Evolutionary conservation across 441 rosid species (phyloP), one percentile per base, ranked within the genome.

Genomic region (Euphorbia corollata): DNA sequence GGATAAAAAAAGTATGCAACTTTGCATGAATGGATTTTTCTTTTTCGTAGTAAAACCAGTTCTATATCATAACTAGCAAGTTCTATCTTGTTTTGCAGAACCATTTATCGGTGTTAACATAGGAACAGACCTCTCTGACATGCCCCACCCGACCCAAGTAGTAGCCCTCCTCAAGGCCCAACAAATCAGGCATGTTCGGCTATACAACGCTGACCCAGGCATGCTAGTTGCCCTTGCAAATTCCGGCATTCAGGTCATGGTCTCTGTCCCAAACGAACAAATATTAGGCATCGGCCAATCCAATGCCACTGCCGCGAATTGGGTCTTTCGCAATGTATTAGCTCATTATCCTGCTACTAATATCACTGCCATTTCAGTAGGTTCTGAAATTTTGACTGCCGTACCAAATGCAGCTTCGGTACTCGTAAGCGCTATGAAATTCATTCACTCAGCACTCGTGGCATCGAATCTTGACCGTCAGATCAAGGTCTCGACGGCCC

Each of bases 221-320:
- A 82, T 92, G 91, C 96, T 92, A 34, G 74, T 79, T 5, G 92
- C 97, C 16, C 86, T 92, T 59, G 96, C 96, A 68, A 86, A 90
- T 70, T 78, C 98, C 1, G 92, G 94, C 77, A 74, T 92, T 63
- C 80, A 73, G 22, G 94, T 92, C 8, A 83, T 85, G 2, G 86
- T 92, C 75, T 87, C 97, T 30, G 86, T 92, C 55, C 94, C 98
- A 13, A 90, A 90, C 67, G 94, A 92, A 18, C 90, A 88, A 77
- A 86, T 92, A 61, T 92, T 92, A 22, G 98, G 92, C 45, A 90
- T 92, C 54, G 96, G 98, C 74, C 94, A 90, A 69, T 92, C 98
- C 57, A 92, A 92, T 80, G 90, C 92, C 48, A 90, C 97, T 0
- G 98, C 98, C 53, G 98, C 92, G 11, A 88, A 90, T 69, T 92